A percentile compares a stretch with the other conserved stretches of the same genome.
phyloP scores from a whole-genome alignment of 192 early-diverging fungal species.

The Backusella circina region DNA sequence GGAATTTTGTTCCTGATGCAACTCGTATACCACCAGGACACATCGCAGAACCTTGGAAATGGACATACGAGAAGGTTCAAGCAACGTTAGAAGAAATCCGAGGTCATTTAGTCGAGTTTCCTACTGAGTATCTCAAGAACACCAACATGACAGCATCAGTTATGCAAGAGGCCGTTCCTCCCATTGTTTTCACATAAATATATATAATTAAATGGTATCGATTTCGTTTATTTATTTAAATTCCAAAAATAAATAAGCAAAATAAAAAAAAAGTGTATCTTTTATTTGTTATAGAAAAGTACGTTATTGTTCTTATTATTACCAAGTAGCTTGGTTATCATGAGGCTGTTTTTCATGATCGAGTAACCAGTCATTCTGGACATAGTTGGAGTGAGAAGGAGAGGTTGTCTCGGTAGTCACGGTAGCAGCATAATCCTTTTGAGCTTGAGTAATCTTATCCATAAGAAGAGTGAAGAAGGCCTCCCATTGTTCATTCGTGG shows the following conservation, averaged over 20 bases:
- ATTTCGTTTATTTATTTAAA: not conserved
- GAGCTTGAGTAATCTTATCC: not conserved
- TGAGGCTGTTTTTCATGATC: not conserved
- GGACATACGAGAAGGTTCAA: slow-evolving; percentile 22
- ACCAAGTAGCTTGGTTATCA: slow-evolving; percentile 3
- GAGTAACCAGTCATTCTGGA: not conserved
- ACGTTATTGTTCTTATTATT: not conserved
- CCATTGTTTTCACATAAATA: slow-evolving; percentile 32
- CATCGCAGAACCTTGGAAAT: slow-evolving; percentile 39
- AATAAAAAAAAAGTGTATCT: not conserved
- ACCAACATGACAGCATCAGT: slow-evolving; percentile 43
- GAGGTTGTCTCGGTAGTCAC: not conserved
- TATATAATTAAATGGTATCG: not conserved
- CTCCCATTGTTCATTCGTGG: not conserved
- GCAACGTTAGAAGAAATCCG: slow-evolving; percentile 34
- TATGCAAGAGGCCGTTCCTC: slow-evolving; percentile 42
- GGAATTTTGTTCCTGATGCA: slow-evolving; percentile 43
- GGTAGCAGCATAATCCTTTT: not conserved
- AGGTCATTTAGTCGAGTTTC: slow-evolving; percentile 55
- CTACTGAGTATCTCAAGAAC: slow-evolving; percentile 38
- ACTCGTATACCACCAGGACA: slow-evolving; percentile 41
- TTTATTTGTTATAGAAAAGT: not conserved
- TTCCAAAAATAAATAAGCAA: not conserved
- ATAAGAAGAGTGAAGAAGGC: not conserved
- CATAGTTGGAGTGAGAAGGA: not conserved